Conservation (phyloP, 768 basidiomycete genomes). For the Mycena pura region DNA sequence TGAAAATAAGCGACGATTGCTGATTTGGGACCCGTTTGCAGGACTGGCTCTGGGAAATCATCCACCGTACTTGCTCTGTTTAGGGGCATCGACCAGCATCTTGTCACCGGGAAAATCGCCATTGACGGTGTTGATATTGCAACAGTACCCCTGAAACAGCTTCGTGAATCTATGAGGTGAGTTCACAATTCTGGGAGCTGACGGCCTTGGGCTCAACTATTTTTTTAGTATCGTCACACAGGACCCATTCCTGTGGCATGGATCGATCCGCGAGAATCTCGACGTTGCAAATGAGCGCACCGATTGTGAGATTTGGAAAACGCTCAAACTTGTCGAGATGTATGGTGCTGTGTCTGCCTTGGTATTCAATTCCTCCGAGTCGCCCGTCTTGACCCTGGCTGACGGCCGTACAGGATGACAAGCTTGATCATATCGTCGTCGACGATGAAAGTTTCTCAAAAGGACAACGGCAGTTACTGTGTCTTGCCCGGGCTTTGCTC, state of each 20-base stretch:
- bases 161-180: conserved; percentile 14
- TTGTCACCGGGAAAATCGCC: conserved; percentile 11
- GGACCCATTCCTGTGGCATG: conserved; percentile 17
- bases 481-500: conserved; percentile 15
- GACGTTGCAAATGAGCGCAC: conserved; percentile 4
- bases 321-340: conserved; percentile 20
- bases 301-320: conserved; percentile 16
- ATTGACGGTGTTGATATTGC: conserved; percentile 16
- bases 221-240: conserved; percentile 11
- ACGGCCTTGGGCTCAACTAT: neutral
- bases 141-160: conserved; percentile 4
- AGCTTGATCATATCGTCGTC: conserved; percentile 16
- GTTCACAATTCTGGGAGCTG: neutral
- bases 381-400: neutral
- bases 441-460: conserved; percentile 19
- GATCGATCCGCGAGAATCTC: conserved; percentile 12
- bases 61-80: conserved; percentile 5
- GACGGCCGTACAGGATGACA: conserved; percentile 8
- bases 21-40: neutral
- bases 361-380: neutral
- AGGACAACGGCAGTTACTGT: conserved; percentile 17
- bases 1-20: neutral
- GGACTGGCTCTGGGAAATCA: conserved; percentile 11
- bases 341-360: conserved; percentile 16
- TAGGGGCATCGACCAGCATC: conserved; percentile 16